phyloP scores from a whole-genome alignment of 75 land plant species.

The Pseudotsuga menziesii region DNA sequence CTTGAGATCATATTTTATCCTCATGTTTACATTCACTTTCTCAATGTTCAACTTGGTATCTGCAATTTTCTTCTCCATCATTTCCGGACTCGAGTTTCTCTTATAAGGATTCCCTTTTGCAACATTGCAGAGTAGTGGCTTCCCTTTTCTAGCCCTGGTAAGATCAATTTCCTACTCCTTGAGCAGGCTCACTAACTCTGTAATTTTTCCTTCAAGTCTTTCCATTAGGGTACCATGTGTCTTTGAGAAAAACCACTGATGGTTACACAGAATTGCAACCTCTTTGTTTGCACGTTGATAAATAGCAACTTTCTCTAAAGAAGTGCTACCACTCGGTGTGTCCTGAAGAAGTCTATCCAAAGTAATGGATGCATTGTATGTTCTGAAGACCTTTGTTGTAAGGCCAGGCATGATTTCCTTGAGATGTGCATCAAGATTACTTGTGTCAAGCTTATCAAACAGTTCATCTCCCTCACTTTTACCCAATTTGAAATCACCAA shows the following conservation, averaged over 20 bases:
- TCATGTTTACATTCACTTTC: constrained; percentile 70
- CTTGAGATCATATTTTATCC: constrained; percentile 80
- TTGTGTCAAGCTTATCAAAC: constrained; percentile 88
- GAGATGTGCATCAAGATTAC: constrained; percentile 82
- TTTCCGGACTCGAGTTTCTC: constrained; percentile 66
- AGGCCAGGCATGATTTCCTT: constrained; percentile 94
- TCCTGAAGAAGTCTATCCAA: constrained; percentile 58
- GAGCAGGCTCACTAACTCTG: constrained; percentile 46
- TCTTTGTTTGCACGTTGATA: constrained; percentile 90
- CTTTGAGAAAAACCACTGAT: constrained; percentile 91
- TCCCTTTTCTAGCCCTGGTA: constrained; percentile 82
- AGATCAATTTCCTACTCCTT: constrained; percentile 68
- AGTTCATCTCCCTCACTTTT: constrained; percentile 66
- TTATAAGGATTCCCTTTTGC: constrained; percentile 66
- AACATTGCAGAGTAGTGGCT: constrained; percentile 66
- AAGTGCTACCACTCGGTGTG: constrained; percentile 45
- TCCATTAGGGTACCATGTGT: constrained; percentile 71
- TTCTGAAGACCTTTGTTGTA: constrained; percentile 96
- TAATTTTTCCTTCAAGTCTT: constrained; percentile 64
- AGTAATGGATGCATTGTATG: constrained; percentile 95
- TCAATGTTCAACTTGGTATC: constrained; percentile 72
- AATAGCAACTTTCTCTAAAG: constrained; percentile 51
- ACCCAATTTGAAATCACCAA: constrained; percentile 10
- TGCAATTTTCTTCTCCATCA: constrained; percentile 65
- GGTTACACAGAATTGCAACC: constrained; percentile 97